These are phyloP conservation scores for Gillenia trifoliata DNA, from an alignment of 306 rosid genomes.

Conservation along the genomic window DNA sequence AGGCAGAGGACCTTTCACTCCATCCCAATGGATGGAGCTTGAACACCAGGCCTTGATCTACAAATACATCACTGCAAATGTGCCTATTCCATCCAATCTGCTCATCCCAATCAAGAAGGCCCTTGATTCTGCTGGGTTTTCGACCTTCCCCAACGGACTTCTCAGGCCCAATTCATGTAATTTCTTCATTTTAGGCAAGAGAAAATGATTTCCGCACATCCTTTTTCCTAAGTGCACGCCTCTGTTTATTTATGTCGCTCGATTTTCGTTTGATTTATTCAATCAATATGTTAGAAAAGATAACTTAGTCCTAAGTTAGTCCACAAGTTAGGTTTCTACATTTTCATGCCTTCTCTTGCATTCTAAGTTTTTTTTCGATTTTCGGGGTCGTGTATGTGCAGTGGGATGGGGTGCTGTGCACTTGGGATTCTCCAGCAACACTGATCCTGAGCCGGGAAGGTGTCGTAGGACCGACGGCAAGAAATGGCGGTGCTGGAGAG, in stretches of 20 bases:
- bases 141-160: constrained; percentile 42
- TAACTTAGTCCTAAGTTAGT: too few species aligned
- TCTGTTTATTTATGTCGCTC: too few species aligned
- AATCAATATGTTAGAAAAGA: too few species aligned
- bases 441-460: constrained; percentile 99
- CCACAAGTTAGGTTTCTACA: background rate
- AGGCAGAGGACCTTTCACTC: constrained; percentile 67
- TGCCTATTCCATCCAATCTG: constrained; percentile 73
- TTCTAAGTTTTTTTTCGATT: background rate
- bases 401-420: constrained; percentile 95
- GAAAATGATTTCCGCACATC: background rate
- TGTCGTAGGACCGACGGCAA: constrained; percentile 98
- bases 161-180: constrained; percentile 71
- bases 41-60: constrained; percentile 97
- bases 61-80: constrained; percentile 76
- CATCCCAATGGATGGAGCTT: constrained; percentile 93
- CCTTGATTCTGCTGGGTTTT: constrained; percentile 64
- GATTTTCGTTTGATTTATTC: too few species aligned
- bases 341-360: background rate
- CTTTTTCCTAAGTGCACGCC: too few species aligned
- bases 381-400: constrained; percentile 10
- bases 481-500: constrained; percentile 99
- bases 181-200: background rate
- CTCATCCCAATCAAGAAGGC: constrained; percentile 81
- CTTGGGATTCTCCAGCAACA: constrained; percentile 81